These are phyloP conservation scores for Penicillium samsonianum DNA, from an alignment of 495 filamentous ascomycete genomes.

Conservation along the genomic window DNA sequence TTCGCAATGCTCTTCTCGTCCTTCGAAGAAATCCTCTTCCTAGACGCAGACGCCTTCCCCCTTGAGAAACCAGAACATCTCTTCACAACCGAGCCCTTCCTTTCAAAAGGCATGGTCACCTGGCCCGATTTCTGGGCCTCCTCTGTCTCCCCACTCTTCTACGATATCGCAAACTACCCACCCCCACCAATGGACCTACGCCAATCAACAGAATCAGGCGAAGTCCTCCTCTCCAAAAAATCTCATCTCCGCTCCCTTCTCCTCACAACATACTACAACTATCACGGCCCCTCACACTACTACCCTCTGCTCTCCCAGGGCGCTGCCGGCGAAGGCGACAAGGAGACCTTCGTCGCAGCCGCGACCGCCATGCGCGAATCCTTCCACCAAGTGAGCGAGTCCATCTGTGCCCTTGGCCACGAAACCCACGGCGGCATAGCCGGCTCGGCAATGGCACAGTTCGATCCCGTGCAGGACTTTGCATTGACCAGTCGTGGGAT, in stretches of 20 bases:
- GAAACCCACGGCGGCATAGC: slow-evolving; percentile 32
- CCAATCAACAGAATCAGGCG: slow-evolving; percentile 50
- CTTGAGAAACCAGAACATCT: slow-evolving; percentile 40
- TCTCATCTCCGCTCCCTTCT: slow-evolving; percentile 47
- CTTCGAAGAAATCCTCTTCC: slow-evolving; percentile 53
- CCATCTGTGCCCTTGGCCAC: slow-evolving; percentile 34
- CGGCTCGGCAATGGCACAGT: slow-evolving; percentile 43
- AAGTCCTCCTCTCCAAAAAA: slow-evolving; percentile 48
- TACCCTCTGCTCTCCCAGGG: slow-evolving; percentile 53
- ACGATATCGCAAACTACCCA: slow-evolving; percentile 42
- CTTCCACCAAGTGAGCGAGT: slow-evolving; percentile 44
- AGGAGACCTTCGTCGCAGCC: slow-evolving; percentile 55
- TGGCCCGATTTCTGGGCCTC: slow-evolving; percentile 60
- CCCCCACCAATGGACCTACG: slow-evolving; percentile 24
- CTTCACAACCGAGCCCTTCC: slow-evolving; percentile 46
- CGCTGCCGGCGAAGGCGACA: slow-evolving; percentile 54
- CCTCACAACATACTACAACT: slow-evolving; percentile 58
- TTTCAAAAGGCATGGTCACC: slow-evolving; percentile 45
- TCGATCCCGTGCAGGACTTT: slow-evolving; percentile 40
- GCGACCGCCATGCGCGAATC: slow-evolving; percentile 41
- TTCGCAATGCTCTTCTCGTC: slow-evolving; percentile 53
- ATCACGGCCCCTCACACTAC: slow-evolving; percentile 50
- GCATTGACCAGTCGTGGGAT: slow-evolving; percentile 18
- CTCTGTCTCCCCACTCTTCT: slow-evolving; percentile 49
- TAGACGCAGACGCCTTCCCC: slow-evolving; percentile 52